These are phyloP conservation scores for Termitomyces heimii DNA, from an alignment of 768 basidiomycete species.

Conservation along the genomic window DNA sequence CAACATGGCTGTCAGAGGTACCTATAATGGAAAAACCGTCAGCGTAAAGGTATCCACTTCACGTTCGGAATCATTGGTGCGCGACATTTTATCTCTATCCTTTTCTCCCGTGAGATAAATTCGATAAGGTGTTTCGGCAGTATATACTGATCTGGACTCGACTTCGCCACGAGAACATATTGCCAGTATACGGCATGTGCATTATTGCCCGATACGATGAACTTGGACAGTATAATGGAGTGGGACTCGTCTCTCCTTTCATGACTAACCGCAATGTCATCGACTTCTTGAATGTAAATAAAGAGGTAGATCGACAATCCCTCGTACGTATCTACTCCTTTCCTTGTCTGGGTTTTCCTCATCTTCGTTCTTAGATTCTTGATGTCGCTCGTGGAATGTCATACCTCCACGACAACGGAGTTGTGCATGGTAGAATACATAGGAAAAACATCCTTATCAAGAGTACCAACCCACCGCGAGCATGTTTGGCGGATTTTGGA, in stretches of 20 bases:
- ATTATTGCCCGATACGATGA: neutral
- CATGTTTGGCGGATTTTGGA: slow-evolving; percentile 1
- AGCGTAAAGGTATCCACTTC: neutral
- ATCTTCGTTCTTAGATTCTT: neutral
- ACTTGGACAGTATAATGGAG: neutral
- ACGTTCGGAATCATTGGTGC: neutral
- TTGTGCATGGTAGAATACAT: slow-evolving; percentile 2
- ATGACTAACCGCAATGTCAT: neutral
- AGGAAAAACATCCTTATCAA: neutral
- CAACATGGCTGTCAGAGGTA: neutral
- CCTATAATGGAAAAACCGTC: neutral
- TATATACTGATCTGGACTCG: neutral
- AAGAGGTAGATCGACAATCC: neutral
- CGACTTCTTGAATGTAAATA: neutral
- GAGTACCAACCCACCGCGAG: neutral
- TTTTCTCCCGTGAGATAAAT: neutral
- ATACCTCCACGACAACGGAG: neutral
- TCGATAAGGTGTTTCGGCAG: neutral
- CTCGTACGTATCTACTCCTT: neutral
- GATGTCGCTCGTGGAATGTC: slow-evolving; percentile 7
- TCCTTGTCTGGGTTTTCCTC: neutral
- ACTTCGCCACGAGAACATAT: neutral
- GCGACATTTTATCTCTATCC: neutral
- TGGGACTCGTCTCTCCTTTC: slow-evolving; percentile 3
- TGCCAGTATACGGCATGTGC: neutral